Percentiles rank a stretch among this genome's conserved stretches.
Evolutionary conservation across 1,284 basidiomycete species (phyloP).

Genomic region (Cutaneotrichosporon dermatis): DNA sequence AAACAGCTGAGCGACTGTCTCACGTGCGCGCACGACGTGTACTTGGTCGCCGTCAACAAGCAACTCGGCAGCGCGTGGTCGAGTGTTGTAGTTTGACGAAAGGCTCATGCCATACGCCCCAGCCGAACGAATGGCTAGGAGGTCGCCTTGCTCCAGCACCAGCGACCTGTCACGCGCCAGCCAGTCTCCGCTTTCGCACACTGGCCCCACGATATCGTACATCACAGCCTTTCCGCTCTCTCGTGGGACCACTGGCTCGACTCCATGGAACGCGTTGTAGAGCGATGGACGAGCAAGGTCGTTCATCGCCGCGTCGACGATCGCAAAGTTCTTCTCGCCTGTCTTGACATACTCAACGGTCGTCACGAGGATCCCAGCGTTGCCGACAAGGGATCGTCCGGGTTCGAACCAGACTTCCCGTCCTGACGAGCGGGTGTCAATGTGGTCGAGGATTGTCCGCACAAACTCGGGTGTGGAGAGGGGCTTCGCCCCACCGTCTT

Average conservation of each 20-base stretch:
- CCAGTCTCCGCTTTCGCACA: slow-evolving; percentile 17
- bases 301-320: slow-evolving; percentile 17
- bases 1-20: slow-evolving; percentile 10
- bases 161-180: slow-evolving; percentile 3
- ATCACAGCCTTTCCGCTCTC: background rate
- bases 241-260: slow-evolving; percentile 1
- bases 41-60: slow-evolving; percentile 7
- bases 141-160: background rate
- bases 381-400: slow-evolving; percentile 7
- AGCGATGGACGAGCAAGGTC: slow-evolving; percentile 9
- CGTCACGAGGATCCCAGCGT: slow-evolving; percentile 10
- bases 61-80: slow-evolving; percentile 8
- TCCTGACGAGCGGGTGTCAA: background rate
- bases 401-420: slow-evolving; percentile 15
- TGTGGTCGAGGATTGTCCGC: slow-evolving; percentile 1
- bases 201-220: slow-evolving; percentile 12
- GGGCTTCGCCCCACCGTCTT: slow-evolving; percentile 2
- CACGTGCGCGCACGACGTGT: slow-evolving; percentile 8
- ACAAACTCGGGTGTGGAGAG: slow-evolving; percentile 10
- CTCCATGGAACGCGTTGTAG: slow-evolving; percentile 8
- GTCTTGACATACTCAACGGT: slow-evolving; percentile 12
- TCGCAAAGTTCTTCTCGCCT: slow-evolving; percentile 10
- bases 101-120: slow-evolving; percentile 11
- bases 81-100: slow-evolving; percentile 13
- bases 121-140: slow-evolving; percentile 3